phyloP scores from a whole-genome alignment of 176 grass and related monocot species.

The Ananas comosus region DNA sequence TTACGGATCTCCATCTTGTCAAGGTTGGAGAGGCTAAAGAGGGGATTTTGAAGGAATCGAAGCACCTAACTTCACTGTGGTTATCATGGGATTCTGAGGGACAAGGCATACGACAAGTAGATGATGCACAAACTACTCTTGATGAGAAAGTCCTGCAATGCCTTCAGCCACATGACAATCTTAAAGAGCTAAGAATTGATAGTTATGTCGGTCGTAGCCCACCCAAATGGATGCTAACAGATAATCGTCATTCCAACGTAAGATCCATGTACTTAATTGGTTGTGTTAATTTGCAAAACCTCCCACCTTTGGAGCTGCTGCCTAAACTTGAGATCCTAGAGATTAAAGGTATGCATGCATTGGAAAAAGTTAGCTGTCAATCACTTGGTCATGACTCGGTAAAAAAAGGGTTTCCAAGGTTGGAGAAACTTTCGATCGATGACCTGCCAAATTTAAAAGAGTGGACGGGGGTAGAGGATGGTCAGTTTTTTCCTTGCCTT shows the following conservation, averaged over 20 bases:
- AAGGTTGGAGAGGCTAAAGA: constrained; percentile 7
- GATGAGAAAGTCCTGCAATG: neutral
- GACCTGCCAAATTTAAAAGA: constrained; percentile 13
- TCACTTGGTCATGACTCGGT: constrained; percentile 7
- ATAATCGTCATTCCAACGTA: constrained; percentile 1
- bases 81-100: neutral
- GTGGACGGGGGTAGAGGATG: constrained; percentile 22
- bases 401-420: constrained; percentile 23
- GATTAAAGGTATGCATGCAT: constrained; percentile 27
- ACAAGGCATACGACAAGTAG: too few species aligned
- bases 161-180: constrained; percentile 9
- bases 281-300: neutral
- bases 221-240: constrained; percentile 11
- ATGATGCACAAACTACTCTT: neutral
- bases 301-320: constrained; percentile 2
- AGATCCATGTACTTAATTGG: neutral
- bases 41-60: constrained; percentile 4
- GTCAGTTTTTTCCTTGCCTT: constrained; percentile 19
- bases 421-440: constrained; percentile 26
- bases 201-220: neutral
- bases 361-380: constrained; percentile 8
- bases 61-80: constrained; percentile 7
- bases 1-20: constrained; percentile 11
- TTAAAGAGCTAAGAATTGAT: neutral
- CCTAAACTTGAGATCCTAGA: constrained; percentile 32